These are phyloP conservation scores for Solanum hybrid DNA, from an alignment of 305 asterid genomes.

Conservation along the genomic window DNA sequence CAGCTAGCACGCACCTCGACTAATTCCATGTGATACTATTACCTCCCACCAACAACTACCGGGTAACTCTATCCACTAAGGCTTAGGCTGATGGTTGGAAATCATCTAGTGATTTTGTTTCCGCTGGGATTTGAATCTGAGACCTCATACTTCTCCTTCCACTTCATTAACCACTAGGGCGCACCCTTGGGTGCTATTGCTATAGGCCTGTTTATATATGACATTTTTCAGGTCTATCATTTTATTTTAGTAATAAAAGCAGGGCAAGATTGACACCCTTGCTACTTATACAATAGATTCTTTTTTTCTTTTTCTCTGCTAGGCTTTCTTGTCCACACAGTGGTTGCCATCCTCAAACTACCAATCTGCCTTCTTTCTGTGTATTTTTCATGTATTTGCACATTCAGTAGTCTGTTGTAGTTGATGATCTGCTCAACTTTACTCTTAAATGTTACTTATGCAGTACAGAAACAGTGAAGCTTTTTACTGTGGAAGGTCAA, in stretches of 20 bases:
- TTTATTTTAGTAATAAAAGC: not conserved
- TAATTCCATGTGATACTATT: not conserved
- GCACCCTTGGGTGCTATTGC: not conserved
- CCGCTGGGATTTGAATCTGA: not conserved
- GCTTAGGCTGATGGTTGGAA: not conserved
- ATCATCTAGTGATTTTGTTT: not conserved
- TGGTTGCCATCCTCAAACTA: not conserved
- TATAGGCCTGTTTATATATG: not conserved
- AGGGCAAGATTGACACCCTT: not conserved
- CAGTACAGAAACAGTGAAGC: constrained; percentile 88
- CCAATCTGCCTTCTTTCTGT: not conserved
- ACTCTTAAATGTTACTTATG: constrained; percentile 33
- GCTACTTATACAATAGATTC: not conserved
- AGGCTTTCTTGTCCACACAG: not conserved
- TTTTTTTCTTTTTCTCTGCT: not conserved
- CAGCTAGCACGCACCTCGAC: not conserved
- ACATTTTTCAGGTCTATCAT: not conserved
- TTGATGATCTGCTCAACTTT: constrained; percentile 9
- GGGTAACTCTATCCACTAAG: not conserved
- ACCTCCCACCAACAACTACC: not conserved
- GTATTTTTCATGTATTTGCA: not conserved
- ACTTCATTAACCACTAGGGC: not conserved
- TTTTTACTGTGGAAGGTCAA: constrained; percentile 70
- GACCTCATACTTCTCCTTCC: not conserved
- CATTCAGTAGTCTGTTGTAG: not conserved